Percentiles rank a stretch among this genome's conserved stretches.
These are phyloP conservation scores for Penicillium tannophilum DNA, from an alignment of 495 filamentous ascomycete species.

Conservation along the genomic window DNA sequence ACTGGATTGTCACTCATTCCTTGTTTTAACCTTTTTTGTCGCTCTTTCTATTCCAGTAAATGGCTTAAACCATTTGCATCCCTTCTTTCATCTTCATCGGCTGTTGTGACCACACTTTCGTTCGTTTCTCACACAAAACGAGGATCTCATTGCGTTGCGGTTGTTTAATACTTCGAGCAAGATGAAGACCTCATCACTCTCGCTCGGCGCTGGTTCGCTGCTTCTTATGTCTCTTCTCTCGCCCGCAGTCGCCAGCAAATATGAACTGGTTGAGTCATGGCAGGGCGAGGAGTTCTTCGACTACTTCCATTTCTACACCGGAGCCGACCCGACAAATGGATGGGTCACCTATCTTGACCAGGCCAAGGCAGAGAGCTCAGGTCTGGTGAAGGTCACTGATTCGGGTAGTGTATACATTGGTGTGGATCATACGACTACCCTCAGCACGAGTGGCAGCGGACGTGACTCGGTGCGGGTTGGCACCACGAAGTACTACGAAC, in stretches of 20 bases:
- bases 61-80: conserved; percentile 8
- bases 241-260: conserved; percentile 25
- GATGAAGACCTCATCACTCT: conserved; percentile 25
- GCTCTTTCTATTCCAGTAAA: conserved; percentile 9
- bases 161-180: conserved; percentile 11
- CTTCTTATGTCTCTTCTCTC: conserved; percentile 24
- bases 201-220: conserved; percentile 34
- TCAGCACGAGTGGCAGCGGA: conserved; percentile 47
- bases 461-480: conserved; percentile 69
- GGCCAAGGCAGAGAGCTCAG: conserved; percentile 52
- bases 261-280: conserved; percentile 48
- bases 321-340: conserved; percentile 68
- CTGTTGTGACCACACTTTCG: conserved; percentile 8
- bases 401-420: conserved; percentile 54
- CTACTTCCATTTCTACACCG: conserved; percentile 51
- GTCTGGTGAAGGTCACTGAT: conserved; percentile 58
- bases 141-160: not conserved
- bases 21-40: conserved; percentile 5
- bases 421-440: conserved; percentile 46
- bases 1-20: conserved; percentile 25
- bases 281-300: conserved; percentile 52
- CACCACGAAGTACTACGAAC: conserved; percentile 66
- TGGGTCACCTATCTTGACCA: conserved; percentile 68
- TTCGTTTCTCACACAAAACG: not conserved
- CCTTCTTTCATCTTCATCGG: conserved; percentile 1